These are phyloP conservation scores for Cordia subcordata DNA, from an alignment of 257 asterid genomes.

Conservation along the genomic window DNA sequence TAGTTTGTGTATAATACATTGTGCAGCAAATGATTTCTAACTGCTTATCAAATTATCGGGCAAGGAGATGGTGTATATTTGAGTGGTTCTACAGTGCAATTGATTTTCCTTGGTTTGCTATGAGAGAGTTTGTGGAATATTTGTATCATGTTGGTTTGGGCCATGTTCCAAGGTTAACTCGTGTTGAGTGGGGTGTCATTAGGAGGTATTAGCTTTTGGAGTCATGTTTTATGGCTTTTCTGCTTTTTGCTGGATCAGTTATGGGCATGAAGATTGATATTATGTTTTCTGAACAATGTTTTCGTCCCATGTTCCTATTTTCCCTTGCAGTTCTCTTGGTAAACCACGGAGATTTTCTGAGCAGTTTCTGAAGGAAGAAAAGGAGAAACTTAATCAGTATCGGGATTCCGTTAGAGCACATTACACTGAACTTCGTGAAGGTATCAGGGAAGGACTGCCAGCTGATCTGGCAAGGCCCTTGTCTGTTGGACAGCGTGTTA, in stretches of 20 bases:
- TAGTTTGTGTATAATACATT: slow-evolving; percentile 6
- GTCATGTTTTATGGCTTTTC: not conserved
- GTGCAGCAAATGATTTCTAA: slow-evolving; percentile 56
- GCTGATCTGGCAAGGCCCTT: slow-evolving; percentile 90
- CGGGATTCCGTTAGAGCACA: slow-evolving; percentile 87
- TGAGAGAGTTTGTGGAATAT: slow-evolving; percentile 85
- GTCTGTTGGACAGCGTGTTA: slow-evolving; percentile 91
- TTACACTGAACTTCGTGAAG: slow-evolving; percentile 82
- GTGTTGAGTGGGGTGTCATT: slow-evolving; percentile 92
- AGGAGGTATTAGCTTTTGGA: slow-evolving; percentile 51
- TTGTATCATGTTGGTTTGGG: slow-evolving; percentile 82
- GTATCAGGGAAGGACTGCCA: slow-evolving; percentile 78
- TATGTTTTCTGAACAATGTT: not conserved
- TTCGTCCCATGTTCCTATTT: not conserved
- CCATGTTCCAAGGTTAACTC: slow-evolving; percentile 83
- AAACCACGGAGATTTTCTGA: slow-evolving; percentile 88
- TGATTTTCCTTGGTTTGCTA: slow-evolving; percentile 93
- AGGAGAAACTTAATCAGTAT: slow-evolving; percentile 80
- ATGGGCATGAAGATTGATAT: not conserved
- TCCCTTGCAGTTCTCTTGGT: slow-evolving; percentile 74
- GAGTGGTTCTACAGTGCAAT: slow-evolving; percentile 96
- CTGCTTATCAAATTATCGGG: slow-evolving; percentile 53
- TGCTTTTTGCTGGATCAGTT: slow-evolving; percentile 4
- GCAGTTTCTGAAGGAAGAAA: slow-evolving; percentile 94
- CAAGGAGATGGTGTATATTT: slow-evolving; percentile 83